These are phyloP conservation scores for Herpetomonas samuelpessoai DNA, from an alignment of 208 protist species.

Conservation along the genomic window DNA sequence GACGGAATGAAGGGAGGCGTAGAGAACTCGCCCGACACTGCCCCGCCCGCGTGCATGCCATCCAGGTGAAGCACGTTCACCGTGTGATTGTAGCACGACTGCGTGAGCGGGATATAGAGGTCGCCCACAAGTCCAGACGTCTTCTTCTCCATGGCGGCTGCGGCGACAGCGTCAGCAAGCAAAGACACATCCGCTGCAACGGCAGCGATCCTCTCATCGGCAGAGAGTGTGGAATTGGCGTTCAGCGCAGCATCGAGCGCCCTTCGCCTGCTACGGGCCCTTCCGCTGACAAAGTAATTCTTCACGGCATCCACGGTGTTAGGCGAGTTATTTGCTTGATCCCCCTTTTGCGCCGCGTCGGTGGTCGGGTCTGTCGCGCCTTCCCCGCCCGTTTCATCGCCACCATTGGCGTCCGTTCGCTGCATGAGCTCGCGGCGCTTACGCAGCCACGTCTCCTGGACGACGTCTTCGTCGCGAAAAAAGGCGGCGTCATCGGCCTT, in stretches of 20 bases:
- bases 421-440: conserved; percentile 16
- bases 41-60: too few species aligned
- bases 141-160: neutral
- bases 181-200: neutral
- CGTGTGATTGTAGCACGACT: neutral
- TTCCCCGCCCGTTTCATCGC: neutral
- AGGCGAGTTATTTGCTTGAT: too few species aligned
- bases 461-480: conserved; percentile 48
- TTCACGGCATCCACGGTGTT: too few species aligned
- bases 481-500: conserved; percentile 26
- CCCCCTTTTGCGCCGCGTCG: too few species aligned
- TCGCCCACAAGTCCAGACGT: neutral
- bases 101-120: neutral
- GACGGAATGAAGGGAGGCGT: neutral
- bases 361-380: too few species aligned
- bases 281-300: too few species aligned
- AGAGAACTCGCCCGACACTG: neutral
- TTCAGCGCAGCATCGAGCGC: neutral
- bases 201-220: neutral
- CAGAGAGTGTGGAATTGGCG: neutral
- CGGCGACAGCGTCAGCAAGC: neutral
- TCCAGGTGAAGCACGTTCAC: neutral
- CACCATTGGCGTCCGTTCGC: neutral
- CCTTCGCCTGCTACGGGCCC: too few species aligned
- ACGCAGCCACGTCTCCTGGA: conserved; percentile 28